Conservation (phyloP, 331 rosid genomes). For the Pyrus hybrid region DNA sequence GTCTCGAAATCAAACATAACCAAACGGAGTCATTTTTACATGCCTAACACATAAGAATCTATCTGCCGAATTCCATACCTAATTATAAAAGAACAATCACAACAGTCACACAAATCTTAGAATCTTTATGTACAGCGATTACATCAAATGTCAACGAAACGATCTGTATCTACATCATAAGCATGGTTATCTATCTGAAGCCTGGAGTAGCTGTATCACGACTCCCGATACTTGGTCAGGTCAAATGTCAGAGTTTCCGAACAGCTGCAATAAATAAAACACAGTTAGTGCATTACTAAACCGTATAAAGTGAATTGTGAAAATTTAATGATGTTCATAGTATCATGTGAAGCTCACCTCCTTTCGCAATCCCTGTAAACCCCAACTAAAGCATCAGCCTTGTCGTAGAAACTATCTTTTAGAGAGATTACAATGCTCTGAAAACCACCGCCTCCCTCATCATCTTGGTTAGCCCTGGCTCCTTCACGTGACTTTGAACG, state of each 20-base stretch:
- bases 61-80: not conserved
- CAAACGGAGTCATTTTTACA: not conserved
- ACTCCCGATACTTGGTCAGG: slow-evolving; percentile 78
- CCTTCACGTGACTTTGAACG: slow-evolving; percentile 91
- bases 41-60: not conserved
- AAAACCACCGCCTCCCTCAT: slow-evolving; percentile 71
- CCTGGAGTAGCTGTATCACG: slow-evolving; percentile 10
- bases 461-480: slow-evolving; percentile 61
- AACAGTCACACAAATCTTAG: not conserved
- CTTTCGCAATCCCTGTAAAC: slow-evolving; percentile 81
- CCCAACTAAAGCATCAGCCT: slow-evolving; percentile 94
- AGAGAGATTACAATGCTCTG: slow-evolving; percentile 96
- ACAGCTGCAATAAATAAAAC: slow-evolving; percentile 50
- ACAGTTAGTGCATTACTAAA: not conserved
- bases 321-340: not conserved
- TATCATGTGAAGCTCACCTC: slow-evolving; percentile 37
- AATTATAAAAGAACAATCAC: not conserved
- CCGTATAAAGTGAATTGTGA: not conserved
- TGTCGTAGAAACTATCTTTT: slow-evolving; percentile 93
- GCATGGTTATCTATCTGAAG: not conserved
- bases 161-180: slow-evolving; percentile 24
- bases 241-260: slow-evolving; percentile 86
- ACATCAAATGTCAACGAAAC: not conserved
- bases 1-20: not conserved
- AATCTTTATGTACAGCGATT: slow-evolving; percentile 36